Conservation (phyloP, 257 asterid species). For the Fraxinus cuspidata region DNA sequence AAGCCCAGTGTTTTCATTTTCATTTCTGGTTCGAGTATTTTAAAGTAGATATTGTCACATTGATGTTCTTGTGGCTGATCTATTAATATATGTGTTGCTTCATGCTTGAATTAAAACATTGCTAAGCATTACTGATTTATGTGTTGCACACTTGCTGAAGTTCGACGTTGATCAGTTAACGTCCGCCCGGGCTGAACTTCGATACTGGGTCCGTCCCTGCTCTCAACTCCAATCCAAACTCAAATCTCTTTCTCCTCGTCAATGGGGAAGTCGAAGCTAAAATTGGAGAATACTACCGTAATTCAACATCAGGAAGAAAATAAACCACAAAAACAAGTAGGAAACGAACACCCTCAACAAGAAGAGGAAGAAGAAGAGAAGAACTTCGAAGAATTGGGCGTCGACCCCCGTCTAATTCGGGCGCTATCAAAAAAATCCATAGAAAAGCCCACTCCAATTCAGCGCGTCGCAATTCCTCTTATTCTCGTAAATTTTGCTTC, state of each 20-base stretch:
- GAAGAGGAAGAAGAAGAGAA: slow-evolving; percentile 47
- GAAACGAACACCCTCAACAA: slow-evolving; percentile 25
- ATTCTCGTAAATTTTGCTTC: slow-evolving; percentile 48
- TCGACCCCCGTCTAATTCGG: slow-evolving; percentile 80
- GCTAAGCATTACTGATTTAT: no score
- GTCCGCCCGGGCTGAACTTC: no score
- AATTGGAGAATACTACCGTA: slow-evolving; percentile 8
- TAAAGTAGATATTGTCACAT: no score
- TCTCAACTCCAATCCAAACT: not conserved
- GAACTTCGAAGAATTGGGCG: slow-evolving; percentile 75
- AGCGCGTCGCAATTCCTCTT: slow-evolving; percentile 77
- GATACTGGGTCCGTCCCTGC: not conserved
- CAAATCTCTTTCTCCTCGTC: not conserved
- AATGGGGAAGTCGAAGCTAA: slow-evolving; percentile 38
- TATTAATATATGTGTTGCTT: no score
- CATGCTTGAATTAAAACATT: no score
- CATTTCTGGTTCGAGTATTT: no score
- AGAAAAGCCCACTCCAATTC: slow-evolving; percentile 82
- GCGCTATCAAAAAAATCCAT: slow-evolving; percentile 71
- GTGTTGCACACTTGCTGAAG: no score
- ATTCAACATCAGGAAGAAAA: slow-evolving; percentile 22
- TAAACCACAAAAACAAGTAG: slow-evolving; percentile 10
- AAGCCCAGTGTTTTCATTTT: no score
- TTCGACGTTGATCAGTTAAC: no score
- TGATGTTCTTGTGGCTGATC: no score